These are phyloP conservation scores for Hypoxylon fragiforme DNA, from an alignment of 495 filamentous ascomycete species.

Conservation along the genomic window DNA sequence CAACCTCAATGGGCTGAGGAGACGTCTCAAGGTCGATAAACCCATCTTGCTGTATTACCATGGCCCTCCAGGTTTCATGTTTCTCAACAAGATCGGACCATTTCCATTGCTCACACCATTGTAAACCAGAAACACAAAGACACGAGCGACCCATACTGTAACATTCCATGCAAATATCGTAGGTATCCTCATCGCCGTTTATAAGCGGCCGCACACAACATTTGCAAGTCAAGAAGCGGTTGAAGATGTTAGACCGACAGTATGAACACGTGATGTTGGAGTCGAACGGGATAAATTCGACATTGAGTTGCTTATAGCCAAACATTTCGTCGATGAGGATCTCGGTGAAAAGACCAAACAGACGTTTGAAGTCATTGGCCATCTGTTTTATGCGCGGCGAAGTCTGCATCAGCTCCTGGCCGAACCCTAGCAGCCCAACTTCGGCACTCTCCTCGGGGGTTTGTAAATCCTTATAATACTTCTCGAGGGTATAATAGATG, in stretches of 20 bases:
- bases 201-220: constrained; percentile 65
- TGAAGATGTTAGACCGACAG: constrained; percentile 95
- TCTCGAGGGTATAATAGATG: constrained; percentile 77
- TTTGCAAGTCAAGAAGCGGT: constrained; percentile 90
- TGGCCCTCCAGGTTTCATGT: constrained; percentile 78
- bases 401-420: constrained; percentile 49
- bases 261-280: constrained; percentile 93
- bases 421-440: constrained; percentile 46
- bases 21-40: constrained; percentile 60
- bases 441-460: constrained; percentile 52
- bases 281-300: constrained; percentile 77
- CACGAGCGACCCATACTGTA: constrained; percentile 94
- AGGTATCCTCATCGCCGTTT: constrained; percentile 71
- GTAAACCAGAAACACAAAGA: constrained; percentile 76
- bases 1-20: constrained; percentile 65
- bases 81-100: constrained; percentile 78
- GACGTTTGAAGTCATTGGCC: constrained; percentile 72
- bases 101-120: constrained; percentile 89
- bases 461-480: constrained; percentile 70
- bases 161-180: constrained; percentile 97
- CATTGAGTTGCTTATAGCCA: constrained; percentile 61
- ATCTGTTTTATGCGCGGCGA: constrained; percentile 67
- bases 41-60: constrained; percentile 70
- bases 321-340: constrained; percentile 87
- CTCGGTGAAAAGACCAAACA: constrained; percentile 75